Percentiles rank a stretch among this genome's conserved stretches.
These are phyloP conservation scores for Phoenix roebelenii DNA, from an alignment of 176 grass and related monocot genomes.

Conservation along the genomic window DNA sequence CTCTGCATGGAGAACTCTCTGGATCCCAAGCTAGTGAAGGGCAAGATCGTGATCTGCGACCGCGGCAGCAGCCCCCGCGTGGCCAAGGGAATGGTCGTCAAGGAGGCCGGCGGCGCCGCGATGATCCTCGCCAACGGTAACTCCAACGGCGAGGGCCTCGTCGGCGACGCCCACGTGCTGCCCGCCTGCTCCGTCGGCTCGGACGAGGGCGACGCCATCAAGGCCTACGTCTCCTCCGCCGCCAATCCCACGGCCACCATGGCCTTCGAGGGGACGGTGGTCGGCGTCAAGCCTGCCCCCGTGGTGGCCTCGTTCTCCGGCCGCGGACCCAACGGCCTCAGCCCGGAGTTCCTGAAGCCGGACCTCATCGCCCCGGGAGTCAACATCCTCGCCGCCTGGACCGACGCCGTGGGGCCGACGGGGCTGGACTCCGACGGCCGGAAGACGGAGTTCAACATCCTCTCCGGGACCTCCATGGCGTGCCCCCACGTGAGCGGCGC, in stretches of 20 bases:
- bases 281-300: conserved; percentile 83
- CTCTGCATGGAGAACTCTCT: conserved; percentile 99
- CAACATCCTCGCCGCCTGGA: conserved; percentile 96
- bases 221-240: conserved; percentile 42
- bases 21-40: conserved; percentile 59
- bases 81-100: conserved; percentile 87
- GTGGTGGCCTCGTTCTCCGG: conserved; percentile 89
- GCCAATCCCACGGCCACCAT: conserved; percentile 51
- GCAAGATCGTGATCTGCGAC: conserved; percentile 89
- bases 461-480: conserved; percentile 94
- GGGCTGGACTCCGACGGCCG: conserved; percentile 47
- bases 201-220: conserved; percentile 63
- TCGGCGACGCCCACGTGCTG: conserved; percentile 82
- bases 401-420: conserved; percentile 57
- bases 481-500: conserved; percentile 91
- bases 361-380: conserved; percentile 85
- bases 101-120: conserved; percentile 58
- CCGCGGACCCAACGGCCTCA: conserved; percentile 73
- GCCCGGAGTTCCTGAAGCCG: conserved; percentile 81
- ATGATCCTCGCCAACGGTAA: conserved; percentile 79
- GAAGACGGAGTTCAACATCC: conserved; percentile 89
- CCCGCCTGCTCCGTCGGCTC: conserved; percentile 71
- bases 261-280: conserved; percentile 59
- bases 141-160: conserved; percentile 77
- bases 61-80: conserved; percentile 94